Evolutionary conservation across 345 rosid genomes (phyloP), one percentile per base, ranked within the genome.

Genomic region (Citrus maxima): DNA sequence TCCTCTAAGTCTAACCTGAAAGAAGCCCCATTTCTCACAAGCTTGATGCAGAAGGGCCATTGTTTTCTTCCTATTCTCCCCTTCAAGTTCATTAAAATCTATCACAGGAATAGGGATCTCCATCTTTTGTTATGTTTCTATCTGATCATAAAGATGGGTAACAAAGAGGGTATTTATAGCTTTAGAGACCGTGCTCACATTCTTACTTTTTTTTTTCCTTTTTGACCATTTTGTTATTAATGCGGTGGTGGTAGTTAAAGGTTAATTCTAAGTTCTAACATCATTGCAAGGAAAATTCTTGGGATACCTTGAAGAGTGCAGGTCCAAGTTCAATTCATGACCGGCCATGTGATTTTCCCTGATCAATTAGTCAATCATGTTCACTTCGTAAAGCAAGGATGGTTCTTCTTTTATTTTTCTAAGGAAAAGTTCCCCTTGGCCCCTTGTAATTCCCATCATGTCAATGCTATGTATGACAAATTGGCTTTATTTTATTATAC

Each of bases 21-120:
- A 89, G 87, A 86, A 93, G 30, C 98, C 98, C 95, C 94, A 92
- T 79, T 93, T 88, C 86, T 89, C 91, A 75, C 98, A 93, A 74
- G 97, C 98, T 79, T 92, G 86, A 32, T 92, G 90, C 75, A 95
- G 95, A 78, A 77, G 82, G 22, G 91, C 87, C 96, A 91, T 86
- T 16, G 89, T 88, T 73, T 88, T 82, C 89, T 82, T 80, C 82
- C 87, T 88, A 69, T 86, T 88, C 75, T 89, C 90, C 16, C 98
- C 95, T 69, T 88, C 83, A 34, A 93, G 84, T 59, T 91, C 88
- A 63, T 85, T 80, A 34, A 95, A 86, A 88, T 93, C 88, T 38
- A 92, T 89, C 42, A 86, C 73, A 16, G 93, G 96, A 8, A 54
- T 54, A 27, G 67, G 34, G 77, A 90, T 89, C 84, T 92, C 92